Evolutionary conservation across 2,329 filamentous ascomycete genomes (phyloP).

Genomic region (Phaeophleospora eucalypticola): DNA sequence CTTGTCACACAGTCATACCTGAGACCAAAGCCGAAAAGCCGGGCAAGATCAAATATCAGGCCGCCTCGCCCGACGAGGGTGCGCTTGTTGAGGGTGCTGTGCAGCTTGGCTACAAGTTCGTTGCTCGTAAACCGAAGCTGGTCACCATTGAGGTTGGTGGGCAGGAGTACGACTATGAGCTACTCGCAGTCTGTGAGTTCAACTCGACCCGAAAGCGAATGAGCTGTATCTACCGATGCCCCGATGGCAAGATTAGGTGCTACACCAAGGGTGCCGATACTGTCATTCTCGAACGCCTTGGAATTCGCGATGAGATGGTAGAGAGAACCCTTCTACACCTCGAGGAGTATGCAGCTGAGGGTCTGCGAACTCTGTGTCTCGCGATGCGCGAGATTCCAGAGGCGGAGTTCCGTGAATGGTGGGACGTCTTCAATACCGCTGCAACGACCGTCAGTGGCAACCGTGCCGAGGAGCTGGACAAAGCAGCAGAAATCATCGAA

Average conservation of each 20-base stretch:
- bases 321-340: slow-evolving; percentile 89
- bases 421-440: slow-evolving; percentile 78
- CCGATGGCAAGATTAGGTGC: slow-evolving; percentile 87
- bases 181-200: slow-evolving; percentile 97
- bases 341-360: slow-evolving; percentile 98
- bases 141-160: slow-evolving; percentile 79
- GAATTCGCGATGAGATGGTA: slow-evolving; percentile 72
- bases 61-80: slow-evolving; percentile 93
- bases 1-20: slow-evolving; percentile 96
- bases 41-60: slow-evolving; percentile 91
- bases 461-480: slow-evolving; percentile 90
- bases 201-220: slow-evolving; percentile 97
- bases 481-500: slow-evolving; percentile 93
- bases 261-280: slow-evolving; percentile 98
- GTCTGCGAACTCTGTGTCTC: slow-evolving; percentile 87
- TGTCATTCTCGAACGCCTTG: slow-evolving; percentile 88
- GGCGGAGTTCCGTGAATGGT: slow-evolving; percentile 84
- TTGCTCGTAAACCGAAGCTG: slow-evolving; percentile 80
- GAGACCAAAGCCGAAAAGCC: slow-evolving; percentile 75
- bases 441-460: slow-evolving; percentile 87
- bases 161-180: slow-evolving; percentile 73
- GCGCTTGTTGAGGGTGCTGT: slow-evolving; percentile 92
- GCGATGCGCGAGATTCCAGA: slow-evolving; percentile 92
- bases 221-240: slow-evolving; percentile 95
- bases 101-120: slow-evolving; percentile 80